Conservation (phyloP, 331 rosid species). For the Cydonia oblonga region DNA sequence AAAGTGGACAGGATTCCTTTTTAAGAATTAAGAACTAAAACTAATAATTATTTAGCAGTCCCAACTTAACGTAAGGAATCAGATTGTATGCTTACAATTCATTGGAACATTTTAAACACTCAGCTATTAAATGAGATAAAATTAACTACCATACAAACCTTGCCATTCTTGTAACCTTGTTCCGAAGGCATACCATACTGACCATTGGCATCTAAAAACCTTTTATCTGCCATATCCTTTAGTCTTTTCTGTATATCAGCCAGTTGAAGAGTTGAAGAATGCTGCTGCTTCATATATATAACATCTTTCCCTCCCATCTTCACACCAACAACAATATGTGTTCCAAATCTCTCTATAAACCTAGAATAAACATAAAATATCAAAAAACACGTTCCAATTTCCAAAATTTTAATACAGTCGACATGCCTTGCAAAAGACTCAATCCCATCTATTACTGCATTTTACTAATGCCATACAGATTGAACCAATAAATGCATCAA, state of each 20-base stretch:
- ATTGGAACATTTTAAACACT: not conserved
- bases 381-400: not conserved
- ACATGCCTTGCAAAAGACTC: not conserved
- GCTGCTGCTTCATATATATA: constrained; percentile 91
- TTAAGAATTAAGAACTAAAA: not conserved
- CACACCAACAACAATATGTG: constrained; percentile 87
- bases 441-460: not conserved
- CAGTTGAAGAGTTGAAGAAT: constrained; percentile 74
- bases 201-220: constrained; percentile 60
- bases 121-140: not conserved
- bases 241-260: constrained; percentile 76
- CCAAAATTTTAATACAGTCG: not conserved
- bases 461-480: not conserved
- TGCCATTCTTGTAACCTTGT: constrained; percentile 50
- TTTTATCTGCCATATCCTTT: constrained; percentile 84
- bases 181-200: constrained; percentile 46
- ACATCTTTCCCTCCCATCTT: constrained; percentile 99
- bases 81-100: not conserved
- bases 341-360: constrained; percentile 81
- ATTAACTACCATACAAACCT: constrained; percentile 31
- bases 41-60: not conserved
- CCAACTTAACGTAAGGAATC: not conserved
- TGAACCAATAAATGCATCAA: not conserved
- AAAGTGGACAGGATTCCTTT: not conserved
- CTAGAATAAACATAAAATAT: constrained; percentile 23